Evolutionary conservation across 192 early-diverging fungal genomes (phyloP).

Genomic region (Coemansia erecta): DNA sequence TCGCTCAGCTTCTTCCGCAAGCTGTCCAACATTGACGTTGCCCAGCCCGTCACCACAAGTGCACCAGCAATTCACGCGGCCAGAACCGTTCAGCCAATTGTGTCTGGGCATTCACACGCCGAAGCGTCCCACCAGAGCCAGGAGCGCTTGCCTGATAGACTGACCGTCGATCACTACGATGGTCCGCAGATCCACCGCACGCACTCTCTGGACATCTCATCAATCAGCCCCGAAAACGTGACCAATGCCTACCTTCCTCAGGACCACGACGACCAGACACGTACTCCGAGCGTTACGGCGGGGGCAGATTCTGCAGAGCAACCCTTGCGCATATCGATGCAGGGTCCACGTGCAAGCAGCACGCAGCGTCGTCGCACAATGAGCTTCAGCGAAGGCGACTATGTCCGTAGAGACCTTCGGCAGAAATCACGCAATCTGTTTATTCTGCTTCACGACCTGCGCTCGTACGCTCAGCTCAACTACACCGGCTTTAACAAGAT

Average conservation of each 20-base stretch:
- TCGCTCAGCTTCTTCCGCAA: constrained; percentile 38
- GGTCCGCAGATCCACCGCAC: constrained; percentile 3
- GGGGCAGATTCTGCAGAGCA: not conserved
- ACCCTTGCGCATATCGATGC: not conserved
- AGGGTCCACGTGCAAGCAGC: constrained; percentile 9
- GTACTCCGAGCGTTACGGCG: constrained; percentile 20
- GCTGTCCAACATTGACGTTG: constrained; percentile 19
- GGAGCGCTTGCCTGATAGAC: not conserved
- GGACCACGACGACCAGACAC: constrained; percentile 28
- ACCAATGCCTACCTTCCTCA: constrained; percentile 47
- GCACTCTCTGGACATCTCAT: constrained; percentile 12
- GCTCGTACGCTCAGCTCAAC: constrained; percentile 86
- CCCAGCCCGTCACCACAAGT: not conserved
- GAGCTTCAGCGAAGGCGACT: constrained; percentile 20
- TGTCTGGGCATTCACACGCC: not conserved
- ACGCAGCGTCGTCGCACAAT: constrained; percentile 27
- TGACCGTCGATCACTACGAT: not conserved
- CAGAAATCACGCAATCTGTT: constrained; percentile 69
- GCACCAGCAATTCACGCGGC: constrained; percentile 17
- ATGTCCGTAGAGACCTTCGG: constrained; percentile 40
- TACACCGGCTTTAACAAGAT: constrained; percentile 92
- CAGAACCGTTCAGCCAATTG: constrained; percentile 11
- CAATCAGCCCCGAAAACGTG: constrained; percentile 37
- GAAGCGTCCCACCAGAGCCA: constrained; percentile 1
- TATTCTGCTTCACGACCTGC: constrained; percentile 79